Base-by-base conservation (phyloP, 2,329 filamentous ascomycete genomes). In the Talaromyces rugulosus region DNA sequence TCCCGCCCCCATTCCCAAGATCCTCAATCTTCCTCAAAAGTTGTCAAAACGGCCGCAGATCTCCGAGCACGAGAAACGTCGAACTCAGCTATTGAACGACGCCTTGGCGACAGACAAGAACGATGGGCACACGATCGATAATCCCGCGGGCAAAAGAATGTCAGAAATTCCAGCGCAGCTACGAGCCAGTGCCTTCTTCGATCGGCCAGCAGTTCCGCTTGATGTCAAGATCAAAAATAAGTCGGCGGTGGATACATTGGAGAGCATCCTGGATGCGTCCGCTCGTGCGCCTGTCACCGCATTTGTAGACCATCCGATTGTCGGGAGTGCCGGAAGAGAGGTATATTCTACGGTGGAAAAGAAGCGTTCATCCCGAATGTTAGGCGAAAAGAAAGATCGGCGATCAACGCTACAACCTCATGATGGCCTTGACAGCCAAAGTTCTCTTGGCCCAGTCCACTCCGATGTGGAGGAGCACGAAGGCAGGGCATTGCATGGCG, bases 101-200 rank as follows among this genome's bases (percentile, higher is more conserved):
- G 82, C 83, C 42, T 85, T 92, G 75, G 81, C 83, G 66, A 66
- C 78, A 52, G 82, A 82, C 52, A 79, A 82, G 54, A 75, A 82
- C 51, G 82, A 84, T 63, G 66, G 66, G 3, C 69, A 73, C 60
- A 62, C 66, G 5, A 54, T 7, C 12, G 66, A 68, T 6, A 64
- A 69, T 34, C 67, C 67, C 11, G 65, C 66, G 18, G 65, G 68
- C 30, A 72, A 72, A 34, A 66, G 64, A 11, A 66, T 85, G 18
- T 80, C 82, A 16, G 82, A 83, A 56, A 74, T 97, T 14, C 92
- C 94, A 2, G 86, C 94, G 0, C 92, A 96, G 68, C 82, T 98
- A 40, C 87, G 94, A 64, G 95, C 95, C n/a, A 96, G 89, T 69
- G 87, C 90, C 31, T 98, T 91, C 77, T 98, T 98, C 70, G 93